A percentile compares a stretch with the other conserved stretches of the same genome.
Conservation (phyloP, 345 rosid genomes). For the Litchi chinensis region DNA sequence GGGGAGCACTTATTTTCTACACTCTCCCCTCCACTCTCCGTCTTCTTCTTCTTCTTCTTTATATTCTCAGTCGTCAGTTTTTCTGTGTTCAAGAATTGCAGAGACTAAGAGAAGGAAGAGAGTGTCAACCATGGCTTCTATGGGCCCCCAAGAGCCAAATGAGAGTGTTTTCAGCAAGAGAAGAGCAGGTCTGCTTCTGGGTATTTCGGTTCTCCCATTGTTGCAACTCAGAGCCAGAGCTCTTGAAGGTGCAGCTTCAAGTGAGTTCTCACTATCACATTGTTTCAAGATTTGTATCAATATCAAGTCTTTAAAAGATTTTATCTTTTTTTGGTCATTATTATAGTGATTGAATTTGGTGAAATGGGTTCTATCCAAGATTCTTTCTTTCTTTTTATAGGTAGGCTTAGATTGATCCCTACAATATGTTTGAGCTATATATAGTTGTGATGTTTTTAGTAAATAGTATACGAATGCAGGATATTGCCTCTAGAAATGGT, state of each 20-base stretch:
- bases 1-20: slow-evolving; percentile 51
- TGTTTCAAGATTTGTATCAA: background rate
- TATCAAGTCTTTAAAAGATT: background rate
- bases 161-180: slow-evolving; percentile 38
- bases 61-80: slow-evolving; percentile 37
- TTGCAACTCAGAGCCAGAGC: slow-evolving; percentile 52
- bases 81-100: slow-evolving; percentile 35
- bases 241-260: slow-evolving; percentile 32
- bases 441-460: background rate
- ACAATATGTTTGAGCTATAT: background rate
- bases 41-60: slow-evolving; percentile 28
- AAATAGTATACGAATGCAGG: background rate
- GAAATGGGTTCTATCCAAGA: slow-evolving; percentile 6
- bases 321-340: background rate
- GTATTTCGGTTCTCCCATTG: slow-evolving; percentile 72
- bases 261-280: slow-evolving; percentile 33
- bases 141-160: slow-evolving; percentile 32
- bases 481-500: background rate
- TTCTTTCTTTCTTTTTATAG: background rate
- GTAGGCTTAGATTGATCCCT: background rate
- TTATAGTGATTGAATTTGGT: background rate
- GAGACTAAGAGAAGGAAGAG: slow-evolving; percentile 38
- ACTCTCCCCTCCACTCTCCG: slow-evolving; percentile 37
- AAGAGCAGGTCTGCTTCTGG: slow-evolving; percentile 62
- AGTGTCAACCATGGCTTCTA: slow-evolving; percentile 35